These are phyloP conservation scores for Chaetomiaceae sp. DNA, from an alignment of 2,329 filamentous ascomycete species.

Conservation along the genomic window DNA sequence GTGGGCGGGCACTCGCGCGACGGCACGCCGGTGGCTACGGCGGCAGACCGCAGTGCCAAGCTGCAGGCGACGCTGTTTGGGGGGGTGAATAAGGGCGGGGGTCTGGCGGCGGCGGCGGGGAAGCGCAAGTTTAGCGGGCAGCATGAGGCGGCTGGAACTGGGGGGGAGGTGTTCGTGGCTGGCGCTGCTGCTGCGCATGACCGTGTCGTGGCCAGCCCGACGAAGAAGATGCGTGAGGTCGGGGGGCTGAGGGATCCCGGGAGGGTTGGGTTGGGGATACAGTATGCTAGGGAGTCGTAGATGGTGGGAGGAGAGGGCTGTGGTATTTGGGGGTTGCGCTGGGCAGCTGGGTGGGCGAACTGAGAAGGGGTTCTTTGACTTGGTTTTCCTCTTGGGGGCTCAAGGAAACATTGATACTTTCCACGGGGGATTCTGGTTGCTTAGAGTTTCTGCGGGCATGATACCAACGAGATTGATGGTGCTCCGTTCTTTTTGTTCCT, in stretches of 20 bases:
- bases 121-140: constrained; percentile 46
- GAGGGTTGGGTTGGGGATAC: constrained; percentile 48
- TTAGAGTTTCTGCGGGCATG: no score
- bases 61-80: constrained; percentile 48
- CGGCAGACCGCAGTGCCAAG: constrained; percentile 40
- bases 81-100: constrained; percentile 37
- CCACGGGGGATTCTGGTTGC: no score
- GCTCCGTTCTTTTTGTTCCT: no score
- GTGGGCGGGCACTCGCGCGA: constrained; percentile 38
- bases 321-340: no score
- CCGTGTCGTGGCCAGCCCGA: constrained; percentile 39
- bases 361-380: no score
- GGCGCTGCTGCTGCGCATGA: constrained; percentile 29
- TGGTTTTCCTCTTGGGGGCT: no score
- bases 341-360: no score
- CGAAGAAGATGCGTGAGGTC: constrained; percentile 45
- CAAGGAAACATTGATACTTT: no score
- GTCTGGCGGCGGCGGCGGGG: constrained; percentile 27
- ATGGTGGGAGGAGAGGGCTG: not conserved
- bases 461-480: no score
- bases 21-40: constrained; percentile 37
- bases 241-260: constrained; percentile 32
- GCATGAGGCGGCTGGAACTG: no score
- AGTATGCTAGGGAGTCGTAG: constrained; percentile 33
- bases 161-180: no score